Base-by-base conservation (phyloP, 2,329 filamentous ascomycete species). In the Colletotrichum cuscutae region DNA sequence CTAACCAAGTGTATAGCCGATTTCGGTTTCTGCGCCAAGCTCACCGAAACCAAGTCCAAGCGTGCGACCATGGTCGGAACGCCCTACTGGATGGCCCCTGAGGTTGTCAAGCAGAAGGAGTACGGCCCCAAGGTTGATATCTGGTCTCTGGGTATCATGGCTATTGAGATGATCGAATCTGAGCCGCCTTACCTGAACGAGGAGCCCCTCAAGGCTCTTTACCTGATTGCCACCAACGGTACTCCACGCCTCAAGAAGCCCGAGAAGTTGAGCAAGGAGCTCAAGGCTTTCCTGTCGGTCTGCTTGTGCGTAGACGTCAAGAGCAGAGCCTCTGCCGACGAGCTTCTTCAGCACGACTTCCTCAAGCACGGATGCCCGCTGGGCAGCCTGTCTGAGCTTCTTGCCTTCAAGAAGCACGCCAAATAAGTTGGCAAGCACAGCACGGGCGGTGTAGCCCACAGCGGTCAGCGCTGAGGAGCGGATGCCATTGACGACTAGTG, bases 41-140 rank as follows among this genome's bases (percentile, higher is more conserved):
- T 99, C 74, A 98, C 96, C 46, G 97, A 98, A 81, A 93, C 95
- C 76, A 97, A 97, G 85, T 97, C 91, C 78, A 98, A 99, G 89
- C 95, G 97, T 82, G 95, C 96, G 56, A 99, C 97, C 71, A 98
- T 99, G 97, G 97, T 99, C 68, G 97, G 97, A 76, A 99, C 97
- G 42, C 97, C 97, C 19, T 99, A 98, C 88, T 99, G 97, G 97
- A 99, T 99, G 97, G 97, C 97, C 9, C 97, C 97, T 49, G 97
- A 99, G 84, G 97, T 99, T 57, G 97, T 99, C 81, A 98, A 98
- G 86, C 97, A 98, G 83, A 98, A 98, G 86, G 96, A 98, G 83
- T 99, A 99, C 80, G 97, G 96, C 52, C 94, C 94, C 80, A 98
- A 98, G 88, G 97, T 98, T 75, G 97, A 99, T 81, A 98, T 98